Percentiles rank a stretch among this genome's conserved stretches.
These are phyloP conservation scores for Botrytis pseudocinerea DNA, from an alignment of 2,329 filamentous ascomycete genomes.

Conservation along the genomic window DNA sequence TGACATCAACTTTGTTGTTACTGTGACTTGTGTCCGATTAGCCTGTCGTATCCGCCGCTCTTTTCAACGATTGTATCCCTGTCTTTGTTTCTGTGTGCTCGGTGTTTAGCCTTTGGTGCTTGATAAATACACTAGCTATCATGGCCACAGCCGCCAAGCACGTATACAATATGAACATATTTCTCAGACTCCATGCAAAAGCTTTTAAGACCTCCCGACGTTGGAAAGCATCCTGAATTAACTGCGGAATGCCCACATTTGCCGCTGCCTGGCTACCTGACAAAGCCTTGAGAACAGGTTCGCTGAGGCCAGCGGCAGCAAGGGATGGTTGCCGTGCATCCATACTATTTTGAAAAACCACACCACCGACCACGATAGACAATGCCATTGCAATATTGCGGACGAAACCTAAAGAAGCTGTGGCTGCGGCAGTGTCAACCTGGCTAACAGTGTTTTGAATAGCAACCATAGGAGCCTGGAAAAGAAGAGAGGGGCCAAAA, in stretches of 20 bases:
- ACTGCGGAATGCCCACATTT: conserved; percentile 42
- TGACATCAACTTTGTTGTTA: background rate
- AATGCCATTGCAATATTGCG: conserved; percentile 46
- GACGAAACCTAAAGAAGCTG: conserved; percentile 52
- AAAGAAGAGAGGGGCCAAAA: conserved; percentile 53
- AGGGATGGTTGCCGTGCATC: conserved; percentile 41
- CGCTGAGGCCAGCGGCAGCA: conserved; percentile 23
- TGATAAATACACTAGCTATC: conserved; percentile 47
- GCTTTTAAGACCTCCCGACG: conserved; percentile 26
- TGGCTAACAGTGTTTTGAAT: conserved; percentile 52
- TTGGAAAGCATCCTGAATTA: conserved; percentile 38
- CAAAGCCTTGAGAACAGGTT: conserved; percentile 41
- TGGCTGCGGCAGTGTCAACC: conserved; percentile 48
- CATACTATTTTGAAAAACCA: conserved; percentile 46
- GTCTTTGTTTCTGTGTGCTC: conserved; percentile 56
- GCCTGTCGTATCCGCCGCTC: background rate
- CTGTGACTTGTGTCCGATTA: background rate
- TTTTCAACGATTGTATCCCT: conserved; percentile 37
- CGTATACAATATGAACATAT: conserved; percentile 36
- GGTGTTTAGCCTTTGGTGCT: conserved; percentile 46
- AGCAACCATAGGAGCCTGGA: conserved; percentile 56
- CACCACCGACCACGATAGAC: conserved; percentile 49
- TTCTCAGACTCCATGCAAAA: conserved; percentile 32
- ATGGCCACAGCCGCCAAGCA: conserved; percentile 36
- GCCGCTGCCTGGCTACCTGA: conserved; percentile 32